Conservation (phyloP, 768 basidiomycete species). For the Auricularia auricula-judae region DNA sequence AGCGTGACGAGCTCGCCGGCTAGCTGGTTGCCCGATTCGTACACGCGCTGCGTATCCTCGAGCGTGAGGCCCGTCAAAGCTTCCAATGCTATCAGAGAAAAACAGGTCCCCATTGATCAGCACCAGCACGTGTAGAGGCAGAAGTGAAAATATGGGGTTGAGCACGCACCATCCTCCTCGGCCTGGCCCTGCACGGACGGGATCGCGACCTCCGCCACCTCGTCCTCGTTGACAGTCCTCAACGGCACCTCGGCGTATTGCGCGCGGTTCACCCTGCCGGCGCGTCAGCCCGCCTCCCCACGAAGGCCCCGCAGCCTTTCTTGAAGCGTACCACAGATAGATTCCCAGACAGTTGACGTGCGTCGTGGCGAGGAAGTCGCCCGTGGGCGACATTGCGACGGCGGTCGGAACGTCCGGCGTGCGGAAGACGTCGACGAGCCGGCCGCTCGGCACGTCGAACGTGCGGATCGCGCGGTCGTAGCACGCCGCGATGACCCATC, state of each 20-base stretch:
- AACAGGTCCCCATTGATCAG: too few relatives aligned
- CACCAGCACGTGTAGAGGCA: too few relatives aligned
- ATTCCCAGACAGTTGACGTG: constrained; percentile 93
- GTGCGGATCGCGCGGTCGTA: constrained; percentile 89
- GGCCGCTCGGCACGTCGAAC: constrained; percentile 89
- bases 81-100: constrained; percentile 43
- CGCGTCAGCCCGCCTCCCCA: background rate
- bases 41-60: constrained; percentile 53
- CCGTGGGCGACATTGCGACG: constrained; percentile 85
- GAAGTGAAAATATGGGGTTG: too few relatives aligned
- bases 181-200: constrained; percentile 76
- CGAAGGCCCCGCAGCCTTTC: background rate
- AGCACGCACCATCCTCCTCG: constrained; percentile 63
- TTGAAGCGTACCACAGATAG: constrained; percentile 69
- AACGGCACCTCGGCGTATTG: constrained; percentile 84
- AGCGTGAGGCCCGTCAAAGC: constrained; percentile 54
- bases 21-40: constrained; percentile 80
- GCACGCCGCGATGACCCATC: constrained; percentile 85
- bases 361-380: constrained; percentile 90
- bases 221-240: constrained; percentile 66
- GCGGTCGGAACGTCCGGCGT: constrained; percentile 82
- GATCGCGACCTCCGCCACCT: constrained; percentile 54
- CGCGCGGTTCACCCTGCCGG: constrained; percentile 80
- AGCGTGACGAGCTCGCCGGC: constrained; percentile 88
- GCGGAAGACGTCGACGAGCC: constrained; percentile 84